A percentile compares a stretch with the other conserved stretches of the same genome.
These are phyloP conservation scores for Davidsoniella neocaledoniae DNA, from an alignment of 2,329 filamentous ascomycete species.

Conservation along the genomic window DNA sequence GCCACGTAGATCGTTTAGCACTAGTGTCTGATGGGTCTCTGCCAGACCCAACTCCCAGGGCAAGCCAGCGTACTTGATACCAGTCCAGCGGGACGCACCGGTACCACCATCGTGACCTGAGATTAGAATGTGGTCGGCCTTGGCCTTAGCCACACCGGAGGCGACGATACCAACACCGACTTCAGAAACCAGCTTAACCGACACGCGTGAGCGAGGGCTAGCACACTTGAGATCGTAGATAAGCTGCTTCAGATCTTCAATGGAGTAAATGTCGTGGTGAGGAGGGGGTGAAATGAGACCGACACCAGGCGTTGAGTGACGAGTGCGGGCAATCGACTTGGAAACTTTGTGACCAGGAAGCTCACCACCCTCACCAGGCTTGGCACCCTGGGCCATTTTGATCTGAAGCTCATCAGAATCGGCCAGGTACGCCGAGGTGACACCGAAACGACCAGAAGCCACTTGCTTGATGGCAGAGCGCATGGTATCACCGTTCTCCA, in stretches of 20 bases:
- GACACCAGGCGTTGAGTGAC: constrained; percentile 90
- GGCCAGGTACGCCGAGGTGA: constrained; percentile 84
- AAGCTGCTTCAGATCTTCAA: constrained; percentile 92
- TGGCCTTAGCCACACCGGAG: constrained; percentile 92
- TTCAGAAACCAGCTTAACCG: constrained; percentile 94
- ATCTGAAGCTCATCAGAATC: constrained; percentile 95
- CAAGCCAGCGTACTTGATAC: constrained; percentile 95
- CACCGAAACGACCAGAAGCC: constrained; percentile 87
- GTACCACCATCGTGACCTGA: constrained; percentile 95
- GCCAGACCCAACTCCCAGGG: constrained; percentile 95
- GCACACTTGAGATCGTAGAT: constrained; percentile 97
- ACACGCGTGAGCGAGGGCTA: constrained; percentile 79
- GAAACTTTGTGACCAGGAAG: constrained; percentile 94
- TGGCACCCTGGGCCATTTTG: constrained; percentile 98
- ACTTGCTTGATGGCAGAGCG: constrained; percentile 96
- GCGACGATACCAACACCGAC: constrained; percentile 95
- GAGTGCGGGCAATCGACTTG: constrained; percentile 79
- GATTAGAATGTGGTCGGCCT: constrained; percentile 91
- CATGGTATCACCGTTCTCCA: constrained; percentile 92
- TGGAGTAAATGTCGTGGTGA: constrained; percentile 97
- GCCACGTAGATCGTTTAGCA: constrained; percentile 87
- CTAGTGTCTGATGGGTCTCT: constrained; percentile 90
- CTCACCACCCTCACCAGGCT: constrained; percentile 94
- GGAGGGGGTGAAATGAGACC: constrained; percentile 91
- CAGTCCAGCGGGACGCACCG: constrained; percentile 91